Conservation (phyloP, 495 filamentous ascomycete genomes). For the Neurospora cerealis region DNA sequence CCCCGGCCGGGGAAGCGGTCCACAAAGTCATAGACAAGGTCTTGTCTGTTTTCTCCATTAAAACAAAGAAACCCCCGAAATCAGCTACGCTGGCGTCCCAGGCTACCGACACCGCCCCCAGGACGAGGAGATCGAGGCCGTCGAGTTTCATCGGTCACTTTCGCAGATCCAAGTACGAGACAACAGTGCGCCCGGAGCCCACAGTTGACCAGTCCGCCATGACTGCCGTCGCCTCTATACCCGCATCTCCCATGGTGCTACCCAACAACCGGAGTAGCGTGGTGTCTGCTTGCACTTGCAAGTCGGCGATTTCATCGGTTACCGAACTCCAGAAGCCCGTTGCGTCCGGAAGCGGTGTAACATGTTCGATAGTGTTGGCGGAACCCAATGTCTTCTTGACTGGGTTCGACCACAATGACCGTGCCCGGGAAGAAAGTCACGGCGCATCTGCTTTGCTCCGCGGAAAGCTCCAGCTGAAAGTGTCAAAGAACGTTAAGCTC, state of each 20-base stretch:
- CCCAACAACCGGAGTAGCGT: conserved; percentile 31
- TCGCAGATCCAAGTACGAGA: conserved; percentile 8
- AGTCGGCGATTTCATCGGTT: conserved; percentile 24
- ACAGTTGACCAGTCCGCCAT: conserved; percentile 12
- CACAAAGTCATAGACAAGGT: conserved; percentile 30
- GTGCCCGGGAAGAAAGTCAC: conserved; percentile 42
- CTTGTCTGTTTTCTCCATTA: conserved; percentile 25
- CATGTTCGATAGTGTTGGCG: conserved; percentile 65
- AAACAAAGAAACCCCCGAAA: conserved; percentile 7
- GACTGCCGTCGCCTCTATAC: conserved; percentile 13
- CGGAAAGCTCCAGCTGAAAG: conserved; percentile 70
- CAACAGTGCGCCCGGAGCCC: neutral
- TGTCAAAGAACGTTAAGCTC: conserved; percentile 87
- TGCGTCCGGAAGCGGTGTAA: conserved; percentile 61
- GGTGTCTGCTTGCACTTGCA: conserved; percentile 15
- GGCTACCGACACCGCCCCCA: conserved; percentile 5
- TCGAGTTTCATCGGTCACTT: conserved; percentile 20
- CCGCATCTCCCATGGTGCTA: conserved; percentile 7
- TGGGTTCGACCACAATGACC: conserved; percentile 78
- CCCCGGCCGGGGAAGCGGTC: conserved; percentile 17
- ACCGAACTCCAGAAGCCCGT: conserved; percentile 55
- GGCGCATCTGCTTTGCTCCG: conserved; percentile 69
- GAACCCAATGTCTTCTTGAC: conserved; percentile 86
- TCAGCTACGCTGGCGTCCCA: conserved; percentile 4
- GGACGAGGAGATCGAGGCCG: conserved; percentile 8